Conservation (phyloP, 2,329 filamentous ascomycete species). For the Paradendryphiella salina region DNA sequence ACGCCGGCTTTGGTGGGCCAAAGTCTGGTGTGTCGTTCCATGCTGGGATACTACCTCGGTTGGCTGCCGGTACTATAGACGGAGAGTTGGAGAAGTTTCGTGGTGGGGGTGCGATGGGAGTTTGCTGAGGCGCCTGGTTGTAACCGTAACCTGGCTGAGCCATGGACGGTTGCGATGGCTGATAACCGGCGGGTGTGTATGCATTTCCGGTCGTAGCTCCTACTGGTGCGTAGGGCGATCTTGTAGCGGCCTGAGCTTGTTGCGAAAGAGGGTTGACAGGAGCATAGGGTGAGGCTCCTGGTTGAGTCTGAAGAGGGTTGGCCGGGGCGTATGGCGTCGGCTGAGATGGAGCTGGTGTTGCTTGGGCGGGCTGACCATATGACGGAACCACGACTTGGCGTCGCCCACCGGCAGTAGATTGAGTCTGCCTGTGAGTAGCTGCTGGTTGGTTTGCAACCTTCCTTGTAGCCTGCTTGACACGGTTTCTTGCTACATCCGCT, state of each 20-base stretch:
- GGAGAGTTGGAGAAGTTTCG: conserved; percentile 70
- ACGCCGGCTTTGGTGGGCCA: conserved; percentile 65
- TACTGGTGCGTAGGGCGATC: conserved; percentile 20
- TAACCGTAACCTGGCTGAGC: conserved; percentile 50
- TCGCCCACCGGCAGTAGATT: conserved; percentile 43
- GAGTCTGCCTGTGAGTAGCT: conserved; percentile 47
- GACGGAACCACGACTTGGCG: conserved; percentile 44
- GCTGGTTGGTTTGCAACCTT: conserved; percentile 55
- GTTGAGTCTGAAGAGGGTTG: conserved; percentile 35
- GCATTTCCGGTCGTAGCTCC: conserved; percentile 39
- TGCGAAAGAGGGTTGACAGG: conserved; percentile 36
- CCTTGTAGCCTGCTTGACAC: conserved; percentile 81
- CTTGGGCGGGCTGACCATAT: conserved; percentile 30
- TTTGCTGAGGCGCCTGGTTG: conserved; percentile 51
- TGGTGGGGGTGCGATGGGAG: conserved; percentile 61
- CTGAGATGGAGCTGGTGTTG: conserved; percentile 21
- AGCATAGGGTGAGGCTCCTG: conserved; percentile 31
- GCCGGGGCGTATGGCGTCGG: conserved; percentile 30
- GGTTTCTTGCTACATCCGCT: conserved; percentile 82
- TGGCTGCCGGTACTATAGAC: conserved; percentile 64
- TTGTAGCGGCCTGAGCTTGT: conserved; percentile 32
- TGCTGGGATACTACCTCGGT: conserved; percentile 70
- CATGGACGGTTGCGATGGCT: conserved; percentile 49
- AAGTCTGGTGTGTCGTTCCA: conserved; percentile 97
- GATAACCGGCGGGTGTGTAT: conserved; percentile 58